A percentile compares a stretch with the other conserved stretches of the same genome.
phyloP scores from a whole-genome alignment of 257 asterid genomes.

The Nyctanthes arbortristis region DNA sequence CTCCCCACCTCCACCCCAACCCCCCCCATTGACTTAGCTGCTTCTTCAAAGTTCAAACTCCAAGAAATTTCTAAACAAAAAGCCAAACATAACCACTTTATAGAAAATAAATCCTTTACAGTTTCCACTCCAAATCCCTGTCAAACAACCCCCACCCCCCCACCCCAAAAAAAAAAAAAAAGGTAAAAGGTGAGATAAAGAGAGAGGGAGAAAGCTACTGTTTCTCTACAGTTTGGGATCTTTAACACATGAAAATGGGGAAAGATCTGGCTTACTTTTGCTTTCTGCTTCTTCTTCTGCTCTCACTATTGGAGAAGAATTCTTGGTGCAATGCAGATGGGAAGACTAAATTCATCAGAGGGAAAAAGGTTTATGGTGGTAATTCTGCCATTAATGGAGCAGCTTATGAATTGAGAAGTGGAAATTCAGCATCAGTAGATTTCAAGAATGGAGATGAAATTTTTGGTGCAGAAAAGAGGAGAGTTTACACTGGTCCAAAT shows the following conservation, averaged over 20 bases:
- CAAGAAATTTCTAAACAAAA: conserved; percentile 21
- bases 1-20: conserved; percentile 35
- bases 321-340: conserved; percentile 43
- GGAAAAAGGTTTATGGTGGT: conserved; percentile 25
- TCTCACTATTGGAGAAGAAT: conserved; percentile 43
- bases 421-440: conserved; percentile 12
- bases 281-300: conserved; percentile 44
- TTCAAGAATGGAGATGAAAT: conserved; percentile 27
- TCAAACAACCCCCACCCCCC: conserved; percentile 1
- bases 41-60: conserved; percentile 39
- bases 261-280: conserved; percentile 35
- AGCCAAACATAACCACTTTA: conserved; percentile 12
- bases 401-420: neutral
- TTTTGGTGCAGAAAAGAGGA: conserved; percentile 70
- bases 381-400: conserved; percentile 23
- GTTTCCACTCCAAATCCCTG: conserved; percentile 7
- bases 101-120: neutral
- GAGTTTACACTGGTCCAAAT: conserved; percentile 86
- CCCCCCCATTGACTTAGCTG: conserved; percentile 36
- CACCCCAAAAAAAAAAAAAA: conserved; percentile 13
- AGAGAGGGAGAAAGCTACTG: neutral
- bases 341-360: conserved; percentile 29
- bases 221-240: conserved; percentile 30
- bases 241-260: conserved; percentile 43
- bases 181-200: conserved; percentile 10